Percentiles rank a stretch among this genome's conserved stretches.
Conservation (phyloP, 306 rosid species). For the Fagus sylvatica region DNA sequence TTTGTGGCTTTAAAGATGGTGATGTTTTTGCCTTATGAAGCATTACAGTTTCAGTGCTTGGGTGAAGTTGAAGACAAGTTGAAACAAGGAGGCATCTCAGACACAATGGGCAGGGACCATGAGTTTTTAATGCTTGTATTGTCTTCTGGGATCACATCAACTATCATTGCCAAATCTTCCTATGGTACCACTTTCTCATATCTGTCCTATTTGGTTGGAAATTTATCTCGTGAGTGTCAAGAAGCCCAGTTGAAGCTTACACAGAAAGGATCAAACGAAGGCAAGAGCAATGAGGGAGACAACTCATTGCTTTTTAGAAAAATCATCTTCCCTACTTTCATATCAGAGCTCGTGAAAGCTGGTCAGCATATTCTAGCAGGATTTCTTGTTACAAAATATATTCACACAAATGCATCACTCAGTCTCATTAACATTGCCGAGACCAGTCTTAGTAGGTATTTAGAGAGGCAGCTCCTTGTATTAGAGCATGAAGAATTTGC, state of each 20-base stretch:
- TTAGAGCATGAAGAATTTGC: constrained; percentile 41
- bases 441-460: constrained; percentile 59
- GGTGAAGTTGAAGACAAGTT: constrained; percentile 60
- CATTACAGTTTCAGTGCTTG: constrained; percentile 60
- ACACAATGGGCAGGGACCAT: constrained; percentile 40
- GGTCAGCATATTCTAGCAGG: constrained; percentile 88
- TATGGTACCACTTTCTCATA: constrained; percentile 67
- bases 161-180: constrained; percentile 45
- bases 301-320: constrained; percentile 48
- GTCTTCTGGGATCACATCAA: constrained; percentile 62
- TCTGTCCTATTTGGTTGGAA: constrained; percentile 78
- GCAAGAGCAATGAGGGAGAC: constrained; percentile 39
- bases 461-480: constrained; percentile 67
- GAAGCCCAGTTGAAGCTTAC: constrained; percentile 41
- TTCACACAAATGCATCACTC: constrained; percentile 70
- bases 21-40: constrained; percentile 66
- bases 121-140: constrained; percentile 67
- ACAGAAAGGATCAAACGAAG: constrained; percentile 29
- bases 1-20: constrained; percentile 65
- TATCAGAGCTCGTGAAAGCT: constrained; percentile 84
- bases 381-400: constrained; percentile 67
- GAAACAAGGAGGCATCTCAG: constrained; percentile 60
- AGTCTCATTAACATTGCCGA: constrained; percentile 71
- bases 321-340: constrained; percentile 60
- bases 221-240: constrained; percentile 58